These are phyloP conservation scores for Citrus sinensis DNA, from an alignment of 345 rosid genomes.

Conservation along the genomic window DVS_A1.0 CM039165.1:18526001-18526500, in stretches of 20 bases:
- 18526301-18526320: no score
- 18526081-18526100: slow-evolving; percentile 39
- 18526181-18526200: not conserved
- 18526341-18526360: no score
- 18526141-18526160: slow-evolving; percentile 49
- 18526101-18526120: slow-evolving; percentile 33
- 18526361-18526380: no score
- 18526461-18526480: fast-evolving
- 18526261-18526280: no score
- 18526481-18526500: no score
- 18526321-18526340: no score
- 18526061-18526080: not conserved
- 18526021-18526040: not conserved
- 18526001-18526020: not conserved
- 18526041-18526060: not conserved
- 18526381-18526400: no score
- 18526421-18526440: no score
- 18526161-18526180: slow-evolving; percentile 48
- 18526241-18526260: not conserved
- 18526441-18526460: no score
- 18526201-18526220: not conserved
- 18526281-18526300: no score
- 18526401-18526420: no score
- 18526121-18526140: slow-evolving; percentile 27
- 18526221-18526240: not conserved